These are phyloP conservation scores for Pleurotus ostreatus DNA, from an alignment of 768 basidiomycete genomes.

Conservation along the genomic window DNA sequence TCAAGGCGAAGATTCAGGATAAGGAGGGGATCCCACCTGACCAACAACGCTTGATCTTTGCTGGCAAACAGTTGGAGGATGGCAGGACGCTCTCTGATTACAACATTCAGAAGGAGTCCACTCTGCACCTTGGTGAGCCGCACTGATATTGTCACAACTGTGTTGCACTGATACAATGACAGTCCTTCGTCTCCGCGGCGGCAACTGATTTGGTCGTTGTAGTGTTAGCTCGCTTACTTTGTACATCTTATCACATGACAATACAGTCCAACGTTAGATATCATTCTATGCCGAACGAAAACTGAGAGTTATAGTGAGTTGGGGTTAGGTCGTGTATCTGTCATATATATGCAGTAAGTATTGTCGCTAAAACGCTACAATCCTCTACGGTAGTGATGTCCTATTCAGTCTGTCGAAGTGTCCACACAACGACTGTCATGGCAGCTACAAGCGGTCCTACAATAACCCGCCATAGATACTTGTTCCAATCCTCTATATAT, in stretches of 20 bases:
- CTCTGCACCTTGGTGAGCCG: constrained; percentile 57
- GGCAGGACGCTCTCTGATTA: constrained; percentile 86
- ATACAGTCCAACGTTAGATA: too few species aligned
- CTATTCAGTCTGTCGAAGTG: not conserved
- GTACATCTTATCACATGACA: too few species aligned
- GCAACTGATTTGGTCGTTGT: constrained; percentile 34
- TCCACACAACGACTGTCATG: constrained; percentile 6
- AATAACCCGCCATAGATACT: constrained; percentile 35
- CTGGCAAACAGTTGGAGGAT: constrained; percentile 93
- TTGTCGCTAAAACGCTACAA: not conserved
- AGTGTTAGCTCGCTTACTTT: too few species aligned
- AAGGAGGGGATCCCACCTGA: constrained; percentile 84
- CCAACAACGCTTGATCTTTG: constrained; percentile 89
- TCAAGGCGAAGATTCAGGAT: constrained; percentile 80
- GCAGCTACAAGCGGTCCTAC: constrained; percentile 37
- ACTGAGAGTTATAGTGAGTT: too few species aligned
- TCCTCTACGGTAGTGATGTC: not conserved
- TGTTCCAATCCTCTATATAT: constrained; percentile 20
- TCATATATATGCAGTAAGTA: not conserved
- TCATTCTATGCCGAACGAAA: too few species aligned
- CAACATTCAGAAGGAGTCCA: constrained; percentile 81
- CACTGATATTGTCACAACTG: constrained; percentile 12
- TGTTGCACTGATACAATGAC: constrained; percentile 41
- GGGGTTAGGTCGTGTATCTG: too few species aligned
- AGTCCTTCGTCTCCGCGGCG: constrained; percentile 82